These are phyloP conservation scores for Berkeleyomyces basicola DNA, from an alignment of 2,329 filamentous ascomycete genomes.

Conservation along the genomic window DNA sequence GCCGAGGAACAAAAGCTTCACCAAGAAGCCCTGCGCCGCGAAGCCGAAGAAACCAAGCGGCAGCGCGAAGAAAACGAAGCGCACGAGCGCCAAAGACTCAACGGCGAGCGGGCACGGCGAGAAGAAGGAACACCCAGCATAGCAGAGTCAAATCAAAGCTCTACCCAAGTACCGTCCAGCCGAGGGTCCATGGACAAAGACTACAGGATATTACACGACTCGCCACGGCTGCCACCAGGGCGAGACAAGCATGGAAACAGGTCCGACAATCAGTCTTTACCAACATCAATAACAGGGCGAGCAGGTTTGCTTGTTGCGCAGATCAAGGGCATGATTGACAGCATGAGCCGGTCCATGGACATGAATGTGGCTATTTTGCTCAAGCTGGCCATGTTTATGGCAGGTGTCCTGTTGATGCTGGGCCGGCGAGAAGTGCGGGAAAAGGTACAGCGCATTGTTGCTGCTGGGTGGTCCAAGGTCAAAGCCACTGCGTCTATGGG, in stretches of 20 bases:
- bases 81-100: constrained; percentile 32
- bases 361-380: constrained; percentile 41
- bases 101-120: constrained; percentile 34
- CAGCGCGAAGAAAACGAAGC: constrained; percentile 43
- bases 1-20: constrained; percentile 39
- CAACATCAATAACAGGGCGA: constrained; percentile 19
- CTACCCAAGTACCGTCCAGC: constrained; percentile 3
- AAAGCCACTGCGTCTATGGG: constrained; percentile 84
- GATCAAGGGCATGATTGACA: constrained; percentile 34
- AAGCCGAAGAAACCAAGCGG: constrained; percentile 40
- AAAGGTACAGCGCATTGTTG: constrained; percentile 51
- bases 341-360: constrained; percentile 32
- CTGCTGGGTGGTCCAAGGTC: constrained; percentile 63
- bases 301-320: constrained; percentile 38
- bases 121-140: constrained; percentile 32
- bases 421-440: constrained; percentile 61
- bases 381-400: constrained; percentile 58
- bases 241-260: constrained; percentile 16
- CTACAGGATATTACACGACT: background rate
- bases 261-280: constrained; percentile 19
- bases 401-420: constrained; percentile 62
- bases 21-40: constrained; percentile 38
- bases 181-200: background rate
- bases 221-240: background rate
- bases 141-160: constrained; percentile 21